These are phyloP conservation scores for Ambrosia hybrid DNA, from an alignment of 140 eudicot species.

Conservation along the genomic window DNA sequence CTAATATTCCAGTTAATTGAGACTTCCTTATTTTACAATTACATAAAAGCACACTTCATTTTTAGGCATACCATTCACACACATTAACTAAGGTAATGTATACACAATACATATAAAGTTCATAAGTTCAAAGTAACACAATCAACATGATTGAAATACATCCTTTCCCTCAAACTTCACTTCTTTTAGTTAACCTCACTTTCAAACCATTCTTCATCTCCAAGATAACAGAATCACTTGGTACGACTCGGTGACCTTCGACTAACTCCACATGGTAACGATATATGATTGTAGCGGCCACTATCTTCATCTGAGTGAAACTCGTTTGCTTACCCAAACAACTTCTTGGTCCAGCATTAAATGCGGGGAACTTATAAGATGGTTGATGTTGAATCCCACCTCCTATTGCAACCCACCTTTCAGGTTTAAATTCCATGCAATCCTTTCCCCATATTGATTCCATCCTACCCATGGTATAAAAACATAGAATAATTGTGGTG, in stretches of 20 bases:
- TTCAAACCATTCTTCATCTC: conserved; percentile 45
- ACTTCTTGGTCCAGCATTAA: conserved; percentile 41
- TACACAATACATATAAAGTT: too few species aligned
- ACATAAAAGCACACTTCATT: too few species aligned
- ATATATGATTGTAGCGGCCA: conserved; percentile 27
- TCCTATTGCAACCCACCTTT: conserved; percentile 34
- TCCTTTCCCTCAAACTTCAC: conserved; percentile 2
- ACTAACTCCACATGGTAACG: conserved; percentile 30
- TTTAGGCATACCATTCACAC: neutral
- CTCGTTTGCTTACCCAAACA: conserved; percentile 40
- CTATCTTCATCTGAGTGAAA: conserved; percentile 31
- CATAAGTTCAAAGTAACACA: neutral
- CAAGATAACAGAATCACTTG: conserved; percentile 21
- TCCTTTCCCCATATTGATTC: conserved; percentile 36
- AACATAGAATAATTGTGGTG: conserved; percentile 14
- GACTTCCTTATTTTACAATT: too few species aligned
- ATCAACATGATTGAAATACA: neutral
- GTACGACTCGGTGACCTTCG: conserved; percentile 29
- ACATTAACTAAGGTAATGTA: too few species aligned
- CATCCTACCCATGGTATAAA: conserved; percentile 33
- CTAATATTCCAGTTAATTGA: too few species aligned
- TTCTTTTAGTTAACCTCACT: conserved; percentile 29
- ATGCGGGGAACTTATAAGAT: conserved; percentile 38
- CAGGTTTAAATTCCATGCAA: conserved; percentile 48
- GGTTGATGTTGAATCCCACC: conserved; percentile 35